These are phyloP conservation scores for Herpetomonas tarakana DNA, from an alignment of 208 protist genomes.

Conservation along the genomic window DNA sequence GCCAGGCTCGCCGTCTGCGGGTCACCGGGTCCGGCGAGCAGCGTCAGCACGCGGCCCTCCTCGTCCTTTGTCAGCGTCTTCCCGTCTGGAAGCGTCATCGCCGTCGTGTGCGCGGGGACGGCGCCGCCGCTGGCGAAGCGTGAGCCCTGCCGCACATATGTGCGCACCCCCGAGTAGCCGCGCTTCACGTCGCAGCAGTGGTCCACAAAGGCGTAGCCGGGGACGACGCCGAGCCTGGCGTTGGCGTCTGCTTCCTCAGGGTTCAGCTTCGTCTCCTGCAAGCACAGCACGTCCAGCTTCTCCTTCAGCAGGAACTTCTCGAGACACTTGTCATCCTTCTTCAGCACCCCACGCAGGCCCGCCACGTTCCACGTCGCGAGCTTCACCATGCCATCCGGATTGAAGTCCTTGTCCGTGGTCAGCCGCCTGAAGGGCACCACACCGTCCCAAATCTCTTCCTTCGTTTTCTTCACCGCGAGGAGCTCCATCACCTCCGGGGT, in stretches of 20 bases:
- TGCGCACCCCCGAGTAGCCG: slow-evolving; percentile 88
- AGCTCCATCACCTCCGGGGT: slow-evolving; percentile 23
- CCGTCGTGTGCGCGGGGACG: neutral
- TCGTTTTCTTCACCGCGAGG: slow-evolving; percentile 44
- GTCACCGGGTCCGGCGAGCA: slow-evolving; percentile 28
- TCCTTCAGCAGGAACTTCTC: slow-evolving; percentile 50
- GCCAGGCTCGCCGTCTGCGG: slow-evolving; percentile 35
- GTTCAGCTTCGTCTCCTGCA: slow-evolving; percentile 95
- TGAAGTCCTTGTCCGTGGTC: slow-evolving; percentile 51
- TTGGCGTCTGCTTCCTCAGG: slow-evolving; percentile 45
- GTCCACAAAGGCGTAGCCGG: slow-evolving; percentile 75
- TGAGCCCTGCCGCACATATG: slow-evolving; percentile 46
- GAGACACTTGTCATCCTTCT: slow-evolving; percentile 60
- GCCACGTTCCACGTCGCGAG: slow-evolving; percentile 93
- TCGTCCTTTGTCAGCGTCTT: slow-evolving; percentile 32
- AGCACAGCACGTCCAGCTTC: slow-evolving; percentile 79
- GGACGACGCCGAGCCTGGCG: slow-evolving; percentile 48
- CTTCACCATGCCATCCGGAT: slow-evolving; percentile 67
- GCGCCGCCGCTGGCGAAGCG: neutral
- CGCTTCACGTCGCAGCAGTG: slow-evolving; percentile 74
- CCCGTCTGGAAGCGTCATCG: neutral
- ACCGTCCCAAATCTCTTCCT: slow-evolving; percentile 53
- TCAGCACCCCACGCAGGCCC: slow-evolving; percentile 82
- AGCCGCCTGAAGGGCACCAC: slow-evolving; percentile 62
- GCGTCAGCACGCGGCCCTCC: slow-evolving; percentile 87